Base-by-base conservation (phyloP, 371 early-diverging fungal genomes). In the Mucor saturninus region DNA sequence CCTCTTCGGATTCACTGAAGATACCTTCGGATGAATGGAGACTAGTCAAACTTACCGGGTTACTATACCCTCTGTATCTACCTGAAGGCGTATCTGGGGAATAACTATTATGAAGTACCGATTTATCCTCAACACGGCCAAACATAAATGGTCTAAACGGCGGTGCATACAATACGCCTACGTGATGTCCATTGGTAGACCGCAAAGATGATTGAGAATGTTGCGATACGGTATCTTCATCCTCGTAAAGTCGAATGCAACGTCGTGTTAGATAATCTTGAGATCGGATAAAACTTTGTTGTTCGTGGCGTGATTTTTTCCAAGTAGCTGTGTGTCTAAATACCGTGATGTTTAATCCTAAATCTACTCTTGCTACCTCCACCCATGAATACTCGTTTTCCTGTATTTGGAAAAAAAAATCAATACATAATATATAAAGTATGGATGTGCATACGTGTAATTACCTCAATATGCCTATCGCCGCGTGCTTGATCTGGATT, bases 251-350 rank as follows among this genome's bases (percentile, higher is more conserved):
- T 68, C 88, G 86, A 1, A 83, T 65, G 61, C 88, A 87, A 1
- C 93, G 77, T 6, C 81, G 64, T 1, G 92, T 91, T 10, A 84
- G 64, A 35, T 78, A 66, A 67, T 93, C 93, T 55, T 93, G 88
- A 2, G 77, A 73, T 13, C 76, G 72, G 42, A 93, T 77, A 72
- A 85, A 91, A 5, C 76, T 73, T 53, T 86, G 85, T 62, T 92
- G 92, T 37, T 77, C 77, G 10, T 68, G 68, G 32, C 88, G 71
- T 30, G 70, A 52, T 21, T 78, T 80, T 45, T 73, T 70, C 86
- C 91, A 87, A 39, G 82, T 74, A 4, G 88, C 83, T 2, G 84
- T 80, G 26, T 85, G 86, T 11, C 79, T 68, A 49, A 86, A 90
- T 1, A 89, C 62, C 3, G 89, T 84, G 4, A 89, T 62, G 46